These are phyloP conservation scores for Stipa capillata DNA, from an alignment of 176 grass and related monocot species.

Conservation along the genomic window DNA sequence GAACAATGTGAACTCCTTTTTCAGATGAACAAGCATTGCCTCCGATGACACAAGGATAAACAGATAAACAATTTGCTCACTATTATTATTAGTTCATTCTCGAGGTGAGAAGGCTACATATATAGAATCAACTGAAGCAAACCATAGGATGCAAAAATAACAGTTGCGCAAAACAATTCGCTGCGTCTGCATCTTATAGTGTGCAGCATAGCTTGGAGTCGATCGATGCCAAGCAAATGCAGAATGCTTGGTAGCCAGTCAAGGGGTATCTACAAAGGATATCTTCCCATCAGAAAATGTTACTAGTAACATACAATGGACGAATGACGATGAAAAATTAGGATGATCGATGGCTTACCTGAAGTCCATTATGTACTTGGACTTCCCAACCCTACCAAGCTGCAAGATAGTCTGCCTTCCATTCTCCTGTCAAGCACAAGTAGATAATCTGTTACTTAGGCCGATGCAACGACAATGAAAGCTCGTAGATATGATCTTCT, in stretches of 20 bases:
- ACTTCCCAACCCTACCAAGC: constrained; percentile 68
- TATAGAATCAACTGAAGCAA: too few relatives aligned
- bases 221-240: constrained; percentile 85
- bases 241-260: constrained; percentile 94
- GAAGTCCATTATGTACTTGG: constrained; percentile 88
- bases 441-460: not conserved
- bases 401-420: constrained; percentile 78
- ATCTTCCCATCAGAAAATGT: not conserved
- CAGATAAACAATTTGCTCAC: not conserved
- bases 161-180: not conserved
- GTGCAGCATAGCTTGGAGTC: constrained; percentile 90
- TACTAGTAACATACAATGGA: too few relatives aligned
- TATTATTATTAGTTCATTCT: constrained; percentile 8
- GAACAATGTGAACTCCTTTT: not conserved
- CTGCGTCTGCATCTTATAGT: constrained; percentile 16
- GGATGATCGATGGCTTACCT: constrained; percentile 32
- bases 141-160: not conserved
- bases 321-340: too few relatives aligned
- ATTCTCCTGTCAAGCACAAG: constrained; percentile 38
- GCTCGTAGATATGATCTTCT: too few relatives aligned
- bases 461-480: not conserved
- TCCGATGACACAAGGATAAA: not conserved
- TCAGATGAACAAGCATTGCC: not conserved
- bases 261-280: constrained; percentile 55
- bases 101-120: constrained; percentile 21